These are phyloP conservation scores for Phyllosticta citribraziliensis DNA, from an alignment of 2,329 filamentous ascomycete genomes.

Conservation along the genomic window DNA sequence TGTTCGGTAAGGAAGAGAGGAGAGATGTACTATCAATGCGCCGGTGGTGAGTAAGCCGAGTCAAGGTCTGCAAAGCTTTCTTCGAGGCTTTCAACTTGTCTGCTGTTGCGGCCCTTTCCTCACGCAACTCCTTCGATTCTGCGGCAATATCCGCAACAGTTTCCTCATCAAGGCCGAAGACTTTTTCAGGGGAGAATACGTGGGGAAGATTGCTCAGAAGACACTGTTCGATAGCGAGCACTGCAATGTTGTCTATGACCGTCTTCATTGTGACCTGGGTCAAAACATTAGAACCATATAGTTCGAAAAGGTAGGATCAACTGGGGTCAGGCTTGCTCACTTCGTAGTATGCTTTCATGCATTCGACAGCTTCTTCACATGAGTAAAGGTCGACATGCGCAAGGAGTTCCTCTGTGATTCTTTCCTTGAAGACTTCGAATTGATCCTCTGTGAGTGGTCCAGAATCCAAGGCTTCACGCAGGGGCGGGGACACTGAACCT, in stretches of 20 bases:
- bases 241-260: conserved; percentile 35
- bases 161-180: conserved; percentile 21
- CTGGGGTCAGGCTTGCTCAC: conserved; percentile 16
- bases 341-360: conserved; percentile 39
- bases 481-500: background rate
- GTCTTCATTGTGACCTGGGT: conserved; percentile 35
- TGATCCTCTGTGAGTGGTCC: background rate
- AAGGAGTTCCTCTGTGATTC: background rate
- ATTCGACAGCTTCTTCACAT: conserved; percentile 24
- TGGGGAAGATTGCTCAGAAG: conserved; percentile 27
- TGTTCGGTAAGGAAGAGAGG: too few relatives aligned
- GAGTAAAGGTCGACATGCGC: background rate
- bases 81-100: background rate
- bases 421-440: background rate
- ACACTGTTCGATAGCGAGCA: conserved; percentile 34
- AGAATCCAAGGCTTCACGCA: background rate
- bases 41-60: background rate
- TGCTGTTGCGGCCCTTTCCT: background rate
- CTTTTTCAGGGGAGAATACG: conserved; percentile 32
- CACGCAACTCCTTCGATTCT: conserved; percentile 12
- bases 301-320: background rate
- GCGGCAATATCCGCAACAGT: conserved; percentile 17
- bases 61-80: background rate
- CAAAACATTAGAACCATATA: background rate
- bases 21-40: too few relatives aligned